Evolutionary conservation across 1,139 yeast species (phyloP).

Genomic region (Debaryomyces robertsiae): DNA sequence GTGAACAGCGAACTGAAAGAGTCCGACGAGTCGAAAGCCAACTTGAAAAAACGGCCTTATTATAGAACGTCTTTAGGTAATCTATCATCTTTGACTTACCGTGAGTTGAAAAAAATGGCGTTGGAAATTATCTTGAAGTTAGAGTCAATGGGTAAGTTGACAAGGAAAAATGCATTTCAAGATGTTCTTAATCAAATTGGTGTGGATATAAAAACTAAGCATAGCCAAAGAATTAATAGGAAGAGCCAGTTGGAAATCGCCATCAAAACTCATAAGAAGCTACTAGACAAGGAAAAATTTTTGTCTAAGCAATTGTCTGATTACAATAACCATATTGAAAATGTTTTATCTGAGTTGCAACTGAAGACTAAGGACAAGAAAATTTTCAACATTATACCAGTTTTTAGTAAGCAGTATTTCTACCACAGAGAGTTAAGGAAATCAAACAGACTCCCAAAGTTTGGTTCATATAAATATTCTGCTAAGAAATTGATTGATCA

Average conservation of each 20-base stretch:
- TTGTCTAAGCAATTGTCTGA: conserved; percentile 64
- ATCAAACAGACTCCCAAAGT: conserved; percentile 68
- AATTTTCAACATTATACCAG: conserved; percentile 55
- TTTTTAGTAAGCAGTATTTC: conserved; percentile 78
- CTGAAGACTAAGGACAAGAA: conserved; percentile 53
- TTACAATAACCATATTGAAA: conserved; percentile 70
- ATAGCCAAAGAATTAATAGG: conserved; percentile 65
- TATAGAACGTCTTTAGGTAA: conserved; percentile 52
- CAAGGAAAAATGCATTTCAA: conserved; percentile 76
- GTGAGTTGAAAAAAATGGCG: conserved; percentile 75
- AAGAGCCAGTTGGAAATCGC: conserved; percentile 64
- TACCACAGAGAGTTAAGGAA: conserved; percentile 72
- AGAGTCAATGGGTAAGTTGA: conserved; percentile 67
- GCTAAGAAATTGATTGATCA: conserved; percentile 76
- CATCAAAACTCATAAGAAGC: conserved; percentile 57
- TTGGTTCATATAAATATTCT: conserved; percentile 82
- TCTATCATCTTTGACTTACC: conserved; percentile 60
- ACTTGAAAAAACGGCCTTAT: conserved; percentile 37
- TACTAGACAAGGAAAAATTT: conserved; percentile 62
- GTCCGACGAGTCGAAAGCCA: conserved; percentile 19
- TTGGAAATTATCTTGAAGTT: conserved; percentile 75
- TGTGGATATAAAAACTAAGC: conserved; percentile 77
- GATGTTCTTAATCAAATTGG: conserved; percentile 82
- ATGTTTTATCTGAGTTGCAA: conserved; percentile 64
- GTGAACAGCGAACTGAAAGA: conserved; percentile 50